Evolutionary conservation across 106 monocot species (phyloP).

Genomic region (Dendrobium chrysotoxum): DNA sequence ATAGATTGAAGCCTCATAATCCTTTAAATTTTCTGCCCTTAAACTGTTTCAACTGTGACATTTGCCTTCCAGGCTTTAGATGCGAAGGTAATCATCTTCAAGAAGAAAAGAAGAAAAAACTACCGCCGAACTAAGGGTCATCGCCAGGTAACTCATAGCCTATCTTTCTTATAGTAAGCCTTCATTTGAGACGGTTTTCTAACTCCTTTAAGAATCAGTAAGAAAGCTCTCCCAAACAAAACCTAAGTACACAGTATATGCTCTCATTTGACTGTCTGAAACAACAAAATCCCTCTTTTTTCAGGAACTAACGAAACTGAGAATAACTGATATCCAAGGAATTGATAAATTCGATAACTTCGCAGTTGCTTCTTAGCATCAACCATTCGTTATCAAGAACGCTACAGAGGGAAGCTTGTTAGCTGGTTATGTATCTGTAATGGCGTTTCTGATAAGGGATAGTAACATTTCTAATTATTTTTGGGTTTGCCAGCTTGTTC

Average conservation of each 20-base stretch:
- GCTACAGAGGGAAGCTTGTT: too few relatives aligned
- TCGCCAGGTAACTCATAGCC: slow-evolving; percentile 58
- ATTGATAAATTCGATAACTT: slow-evolving; percentile 47
- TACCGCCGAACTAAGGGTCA: slow-evolving; percentile 95
- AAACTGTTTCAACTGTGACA: neutral
- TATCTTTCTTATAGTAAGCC: too few relatives aligned
- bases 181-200: too few relatives aligned
- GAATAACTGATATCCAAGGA: slow-evolving; percentile 87
- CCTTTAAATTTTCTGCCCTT: neutral
- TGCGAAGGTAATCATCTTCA: slow-evolving; percentile 96
- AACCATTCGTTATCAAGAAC: too few relatives aligned
- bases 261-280: neutral
- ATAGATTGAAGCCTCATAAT: neutral
- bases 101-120: slow-evolving; percentile 97
- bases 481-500: too few relatives aligned
- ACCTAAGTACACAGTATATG: too few relatives aligned
- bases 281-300: neutral
- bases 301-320: slow-evolving; percentile 89
- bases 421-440: too few relatives aligned
- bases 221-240: too few relatives aligned
- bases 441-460: too few relatives aligned
- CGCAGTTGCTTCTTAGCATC: slow-evolving; percentile 40
- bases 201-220: too few relatives aligned
- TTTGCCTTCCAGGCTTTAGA: slow-evolving; percentile 64
- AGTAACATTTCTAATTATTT: too few relatives aligned